Evolutionary conservation across 1,284 basidiomycete genomes (phyloP), one percentile per base, ranked within the genome.

Genomic region (Tylopilus orsonianus): DNA sequence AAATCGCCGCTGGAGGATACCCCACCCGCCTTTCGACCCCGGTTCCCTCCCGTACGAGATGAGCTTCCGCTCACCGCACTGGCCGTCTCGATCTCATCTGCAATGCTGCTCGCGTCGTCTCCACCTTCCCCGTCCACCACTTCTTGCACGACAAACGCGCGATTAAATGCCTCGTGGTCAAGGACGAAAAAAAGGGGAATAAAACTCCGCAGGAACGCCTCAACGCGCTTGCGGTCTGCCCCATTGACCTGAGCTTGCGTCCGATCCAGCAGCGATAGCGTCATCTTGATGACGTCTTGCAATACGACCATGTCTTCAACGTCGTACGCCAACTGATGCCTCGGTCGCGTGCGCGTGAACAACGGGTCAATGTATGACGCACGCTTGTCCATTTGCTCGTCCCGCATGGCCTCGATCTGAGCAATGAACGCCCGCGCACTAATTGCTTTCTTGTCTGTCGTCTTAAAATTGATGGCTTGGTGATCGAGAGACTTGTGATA

Each of bases 401-500:
- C 87, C 50, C 91, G 75, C 32, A 89, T 81, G 0, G 86, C 84
- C 71, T 98, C 96, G 61, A 97, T 91, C 71, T 98, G 93, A 54
- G 77, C 83, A 36, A 97, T 79, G 55, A 99, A 85, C 16, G 85
- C 80, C 71, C 94, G 96, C 37, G 83, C 74, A 2, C 87, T 87
- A 55, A 90, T 80, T 20, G 87, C 80, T 71, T 96, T 97, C 79
- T 97, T 98, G 73, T 99, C 97, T 36, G 80, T 80, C 19, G 82
- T 77, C 74, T 95, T 96, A 81, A 96, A 97, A 50, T 83, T 82
- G 60, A 96, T 88, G 13, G 86, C 90, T 66, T 97, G 93, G 66
- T 97, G 93, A 66, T 98, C 96, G 55, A 98, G 78, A 40, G 87
- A 89, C 75, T 94, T 95, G 70, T 85, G 81, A 66, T 92, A 97